Conservation (phyloP, 2,329 filamentous ascomycete species). For the Pyrenophora seminiperda region DNA sequence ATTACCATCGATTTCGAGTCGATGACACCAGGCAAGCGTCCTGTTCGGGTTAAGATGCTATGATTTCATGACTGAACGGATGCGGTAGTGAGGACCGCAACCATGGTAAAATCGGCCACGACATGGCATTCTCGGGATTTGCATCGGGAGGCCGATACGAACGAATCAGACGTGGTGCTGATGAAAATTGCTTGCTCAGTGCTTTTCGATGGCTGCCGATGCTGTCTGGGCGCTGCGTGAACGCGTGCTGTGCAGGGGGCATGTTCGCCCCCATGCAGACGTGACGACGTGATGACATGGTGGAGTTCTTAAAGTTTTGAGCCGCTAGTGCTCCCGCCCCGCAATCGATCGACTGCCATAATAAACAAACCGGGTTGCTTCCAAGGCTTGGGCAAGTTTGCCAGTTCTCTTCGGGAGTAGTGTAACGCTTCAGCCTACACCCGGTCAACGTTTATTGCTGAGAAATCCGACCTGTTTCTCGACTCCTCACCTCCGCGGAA, state of each 20-base stretch:
- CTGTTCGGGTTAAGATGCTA: slow-evolving; percentile 18
- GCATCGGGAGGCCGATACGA: slow-evolving; percentile 14
- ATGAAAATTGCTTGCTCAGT: slow-evolving; percentile 10
- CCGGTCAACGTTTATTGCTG: slow-evolving; percentile 11
- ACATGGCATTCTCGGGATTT: slow-evolving; percentile 24
- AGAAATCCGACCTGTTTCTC: slow-evolving; percentile 15
- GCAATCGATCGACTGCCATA: slow-evolving; percentile 2
- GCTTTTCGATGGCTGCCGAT: slow-evolving; percentile 7
- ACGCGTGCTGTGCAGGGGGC: slow-evolving; percentile 24
- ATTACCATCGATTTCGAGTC: slow-evolving; percentile 16
- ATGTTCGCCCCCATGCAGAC: slow-evolving; percentile 12
- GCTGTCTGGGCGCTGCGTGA: slow-evolving; percentile 16
- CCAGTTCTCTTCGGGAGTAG: slow-evolving; percentile 5
- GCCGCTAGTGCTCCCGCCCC: slow-evolving; percentile 27
- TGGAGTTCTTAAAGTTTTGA: slow-evolving; percentile 23
- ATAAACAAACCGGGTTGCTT: slow-evolving; percentile 4
- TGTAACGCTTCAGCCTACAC: slow-evolving; percentile 8
- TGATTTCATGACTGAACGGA: slow-evolving; percentile 47
- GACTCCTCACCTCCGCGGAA: slow-evolving; percentile 16
- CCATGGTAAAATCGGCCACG: slow-evolving; percentile 24
- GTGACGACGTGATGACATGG: slow-evolving; percentile 46
- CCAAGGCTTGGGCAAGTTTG: slow-evolving; percentile 6
- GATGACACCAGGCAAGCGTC: slow-evolving; percentile 29
- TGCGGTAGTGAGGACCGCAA: slow-evolving; percentile 27
- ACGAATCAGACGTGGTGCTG: slow-evolving; percentile 19